A percentile compares a stretch with the other conserved stretches of the same genome.
Evolutionary conservation across 306 rosid species (phyloP).

Genomic region (Fagus sylvatica): DNA sequence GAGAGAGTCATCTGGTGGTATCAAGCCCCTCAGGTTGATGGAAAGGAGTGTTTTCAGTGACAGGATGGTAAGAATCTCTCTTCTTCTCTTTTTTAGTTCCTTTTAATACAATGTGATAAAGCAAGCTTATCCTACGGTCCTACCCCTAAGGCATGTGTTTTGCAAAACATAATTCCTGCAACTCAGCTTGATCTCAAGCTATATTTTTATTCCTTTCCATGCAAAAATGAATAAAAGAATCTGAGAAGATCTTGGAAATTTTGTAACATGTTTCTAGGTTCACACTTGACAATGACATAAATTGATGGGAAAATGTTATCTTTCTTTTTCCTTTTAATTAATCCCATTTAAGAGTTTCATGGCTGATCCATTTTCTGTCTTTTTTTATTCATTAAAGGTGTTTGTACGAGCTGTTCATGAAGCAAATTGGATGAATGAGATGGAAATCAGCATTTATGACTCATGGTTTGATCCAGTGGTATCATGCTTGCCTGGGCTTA

Average conservation of each 20-base stretch:
- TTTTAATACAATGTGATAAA: not conserved
- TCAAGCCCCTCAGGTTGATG: slow-evolving; percentile 97
- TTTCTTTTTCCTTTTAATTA: slow-evolving; percentile 29
- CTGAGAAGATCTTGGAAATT: not conserved
- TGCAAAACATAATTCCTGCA: not conserved
- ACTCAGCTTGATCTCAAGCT: not conserved
- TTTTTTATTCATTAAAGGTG: slow-evolving; percentile 52
- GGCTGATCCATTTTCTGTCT: slow-evolving; percentile 38
- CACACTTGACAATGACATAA: not conserved
- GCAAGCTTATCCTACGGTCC: not conserved
- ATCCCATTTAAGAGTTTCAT: slow-evolving; percentile 28
- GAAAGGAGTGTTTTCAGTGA: slow-evolving; percentile 99
- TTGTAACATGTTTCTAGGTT: not conserved
- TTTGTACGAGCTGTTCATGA: slow-evolving; percentile 98
- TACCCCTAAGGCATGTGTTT: not conserved
- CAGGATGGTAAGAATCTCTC: slow-evolving; percentile 73
- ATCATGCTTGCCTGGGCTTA: slow-evolving; percentile 90
- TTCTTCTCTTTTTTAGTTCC: not conserved
- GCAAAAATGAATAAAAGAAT: not conserved
- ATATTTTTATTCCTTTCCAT: not conserved
- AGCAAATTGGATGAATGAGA: slow-evolving; percentile 99
- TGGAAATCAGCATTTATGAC: slow-evolving; percentile 98
- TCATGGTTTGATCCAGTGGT: slow-evolving; percentile 99
- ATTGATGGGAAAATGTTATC: slow-evolving; percentile 21
- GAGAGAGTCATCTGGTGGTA: slow-evolving; percentile 88